Percentiles rank a stretch among this genome's conserved stretches.
Evolutionary conservation across 75 land plant species (phyloP).

Genomic region (Larix kaempferi): DNA sequence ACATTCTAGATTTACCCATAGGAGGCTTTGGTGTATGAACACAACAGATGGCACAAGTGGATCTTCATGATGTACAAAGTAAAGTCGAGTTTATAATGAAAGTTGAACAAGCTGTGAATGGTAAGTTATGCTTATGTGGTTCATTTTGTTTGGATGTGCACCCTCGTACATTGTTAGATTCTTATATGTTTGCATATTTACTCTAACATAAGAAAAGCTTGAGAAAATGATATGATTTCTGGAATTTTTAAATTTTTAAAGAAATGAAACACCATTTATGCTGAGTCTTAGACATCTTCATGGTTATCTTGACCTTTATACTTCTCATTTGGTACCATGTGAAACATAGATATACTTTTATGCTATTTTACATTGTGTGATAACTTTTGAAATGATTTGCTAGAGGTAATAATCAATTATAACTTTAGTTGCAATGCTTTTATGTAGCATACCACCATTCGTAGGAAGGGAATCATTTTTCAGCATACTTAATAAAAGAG

Average conservation of each 20-base stretch:
- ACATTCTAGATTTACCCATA: neutral
- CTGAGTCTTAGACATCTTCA: neutral
- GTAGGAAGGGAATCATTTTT: neutral
- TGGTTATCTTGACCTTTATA: neutral
- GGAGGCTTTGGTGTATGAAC: neutral
- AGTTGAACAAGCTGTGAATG: conserved; percentile 46
- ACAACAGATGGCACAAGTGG: conserved; percentile 49
- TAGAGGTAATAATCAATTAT: neutral
- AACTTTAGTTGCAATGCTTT: neutral
- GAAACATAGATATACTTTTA: neutral
- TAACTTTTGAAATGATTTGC: conserved; percentile 5
- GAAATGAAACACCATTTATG: neutral
- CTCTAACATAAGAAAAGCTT: conserved; percentile 1
- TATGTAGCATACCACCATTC: neutral
- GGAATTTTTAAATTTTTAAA: neutral
- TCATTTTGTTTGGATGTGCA: neutral
- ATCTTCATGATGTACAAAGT: conserved; percentile 41
- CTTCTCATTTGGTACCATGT: neutral
- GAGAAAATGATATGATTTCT: neutral
- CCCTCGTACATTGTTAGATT: neutral
- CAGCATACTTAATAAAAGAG: too few species aligned
- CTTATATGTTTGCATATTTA: neutral
- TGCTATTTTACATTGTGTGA: neutral
- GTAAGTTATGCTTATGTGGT: conserved; percentile 17
- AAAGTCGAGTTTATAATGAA: conserved; percentile 39